These are phyloP conservation scores for Penicillium sp. DNA, from an alignment of 2,329 filamentous ascomycete species.

Conservation along the genomic window DNA sequence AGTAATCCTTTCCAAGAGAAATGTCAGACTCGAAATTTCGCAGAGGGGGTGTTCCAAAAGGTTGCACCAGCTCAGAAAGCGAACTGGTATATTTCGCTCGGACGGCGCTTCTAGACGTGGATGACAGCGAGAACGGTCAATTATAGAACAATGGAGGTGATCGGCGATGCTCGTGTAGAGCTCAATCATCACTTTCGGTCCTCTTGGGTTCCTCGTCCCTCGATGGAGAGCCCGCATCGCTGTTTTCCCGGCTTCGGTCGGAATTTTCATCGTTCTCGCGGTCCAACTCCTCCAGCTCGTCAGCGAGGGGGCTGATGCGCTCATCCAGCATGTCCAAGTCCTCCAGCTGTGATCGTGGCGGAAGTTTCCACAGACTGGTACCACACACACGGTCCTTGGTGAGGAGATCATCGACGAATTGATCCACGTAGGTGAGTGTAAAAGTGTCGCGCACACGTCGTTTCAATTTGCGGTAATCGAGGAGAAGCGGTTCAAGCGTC, in stretches of 20 bases:
- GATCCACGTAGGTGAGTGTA: slow-evolving; percentile 77
- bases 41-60: too few relatives aligned
- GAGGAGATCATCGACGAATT: slow-evolving; percentile 90
- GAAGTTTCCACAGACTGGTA: slow-evolving; percentile 90
- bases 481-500: slow-evolving; percentile 77
- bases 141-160: background rate
- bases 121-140: background rate
- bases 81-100: background rate
- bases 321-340: slow-evolving; percentile 87
- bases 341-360: slow-evolving; percentile 77
- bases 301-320: slow-evolving; percentile 78
- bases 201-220: slow-evolving; percentile 7
- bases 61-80: too few relatives aligned
- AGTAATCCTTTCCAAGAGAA: too few relatives aligned
- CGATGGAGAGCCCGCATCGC: slow-evolving; percentile 22
- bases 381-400: slow-evolving; percentile 87
- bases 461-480: slow-evolving; percentile 81
- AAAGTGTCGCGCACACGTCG: slow-evolving; percentile 74
- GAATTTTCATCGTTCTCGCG: slow-evolving; percentile 28
- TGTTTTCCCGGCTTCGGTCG: slow-evolving; percentile 20
- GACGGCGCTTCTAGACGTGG: background rate
- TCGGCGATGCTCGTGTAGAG: background rate
- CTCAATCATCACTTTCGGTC: slow-evolving; percentile 21
- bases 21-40: too few relatives aligned
- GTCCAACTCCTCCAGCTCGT: slow-evolving; percentile 55